A percentile compares a stretch with the other conserved stretches of the same genome.
Conservation (phyloP, 768 basidiomycete species). For the Cytidiella melzeri region DNA sequence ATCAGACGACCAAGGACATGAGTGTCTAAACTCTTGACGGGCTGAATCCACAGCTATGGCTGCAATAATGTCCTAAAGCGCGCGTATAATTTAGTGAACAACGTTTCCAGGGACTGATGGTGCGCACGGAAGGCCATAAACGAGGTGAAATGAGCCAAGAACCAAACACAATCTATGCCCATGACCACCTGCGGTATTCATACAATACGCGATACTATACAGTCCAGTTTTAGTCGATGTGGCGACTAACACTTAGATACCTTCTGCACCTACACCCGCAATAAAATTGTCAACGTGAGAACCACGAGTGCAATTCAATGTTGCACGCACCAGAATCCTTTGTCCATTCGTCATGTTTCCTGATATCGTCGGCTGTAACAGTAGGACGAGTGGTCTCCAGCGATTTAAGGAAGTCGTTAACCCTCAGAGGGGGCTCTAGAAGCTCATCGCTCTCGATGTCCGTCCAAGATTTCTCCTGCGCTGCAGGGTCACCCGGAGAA, state of each 20-base stretch:
- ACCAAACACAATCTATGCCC: too few relatives aligned
- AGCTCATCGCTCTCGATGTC: conserved; percentile 84
- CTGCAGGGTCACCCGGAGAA: conserved; percentile 85
- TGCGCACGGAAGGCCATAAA: too few relatives aligned
- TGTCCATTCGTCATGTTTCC: conserved; percentile 79
- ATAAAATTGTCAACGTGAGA: neutral
- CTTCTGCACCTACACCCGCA: conserved; percentile 19
- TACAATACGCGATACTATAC: conserved; percentile 11
- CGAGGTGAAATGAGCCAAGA: too few relatives aligned
- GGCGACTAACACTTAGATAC: conserved; percentile 13
- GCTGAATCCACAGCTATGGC: neutral
- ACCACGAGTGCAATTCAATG: neutral
- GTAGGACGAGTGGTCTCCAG: conserved; percentile 78
- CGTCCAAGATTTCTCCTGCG: conserved; percentile 85
- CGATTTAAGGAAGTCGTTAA: conserved; percentile 79
- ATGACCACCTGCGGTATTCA: conserved; percentile 11
- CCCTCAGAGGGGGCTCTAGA: conserved; percentile 75
- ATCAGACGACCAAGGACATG: too few relatives aligned
- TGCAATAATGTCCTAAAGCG: neutral
- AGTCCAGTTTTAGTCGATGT: conserved; percentile 6
- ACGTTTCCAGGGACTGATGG: neutral
- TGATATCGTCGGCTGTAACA: conserved; percentile 84
- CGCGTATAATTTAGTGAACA: neutral
- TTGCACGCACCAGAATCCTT: conserved; percentile 65
- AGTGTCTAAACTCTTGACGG: too few relatives aligned